A percentile compares a stretch with the other conserved stretches of the same genome.
phyloP scores from a whole-genome alignment of 2,329 filamentous ascomycete species.

The Spiromastix sp. region DNA sequence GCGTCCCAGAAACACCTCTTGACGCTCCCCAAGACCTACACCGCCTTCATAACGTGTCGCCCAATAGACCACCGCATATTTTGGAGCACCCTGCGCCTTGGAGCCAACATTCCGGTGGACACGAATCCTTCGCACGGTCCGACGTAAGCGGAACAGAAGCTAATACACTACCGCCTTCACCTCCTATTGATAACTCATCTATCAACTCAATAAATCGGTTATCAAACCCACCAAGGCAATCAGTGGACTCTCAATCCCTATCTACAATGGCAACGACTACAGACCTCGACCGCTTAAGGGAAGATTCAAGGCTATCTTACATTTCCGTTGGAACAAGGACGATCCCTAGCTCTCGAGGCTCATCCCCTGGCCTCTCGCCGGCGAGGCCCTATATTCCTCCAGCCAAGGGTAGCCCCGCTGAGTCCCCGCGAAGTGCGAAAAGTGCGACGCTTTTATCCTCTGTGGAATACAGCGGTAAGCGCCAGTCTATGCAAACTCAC shows the following conservation, averaged over 20 bases:
- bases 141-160: not conserved
- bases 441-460: not conserved
- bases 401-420: constrained; percentile 3
- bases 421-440: constrained; percentile 4
- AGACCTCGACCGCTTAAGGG: constrained; percentile 14
- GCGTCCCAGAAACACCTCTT: constrained; percentile 24
- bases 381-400: constrained; percentile 12
- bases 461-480: constrained; percentile 1
- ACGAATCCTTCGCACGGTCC: not conserved
- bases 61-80: not conserved
- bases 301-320: constrained; percentile 15
- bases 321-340: constrained; percentile 15
- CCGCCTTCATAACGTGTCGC: constrained; percentile 4
- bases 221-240: constrained; percentile 10
- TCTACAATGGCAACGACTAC: constrained; percentile 12
- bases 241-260: constrained; percentile 14
- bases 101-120: not conserved
- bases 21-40: constrained; percentile 6
- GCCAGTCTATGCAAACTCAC: constrained; percentile 4
- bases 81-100: not conserved
- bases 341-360: constrained; percentile 17
- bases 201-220: constrained; percentile 12
- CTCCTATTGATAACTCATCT: constrained; percentile 3
- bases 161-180: constrained; percentile 2
- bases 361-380: constrained; percentile 16